Evolutionary conservation across 129 eudicot species (phyloP).

Genomic region (Flaveria robusta): DNA sequence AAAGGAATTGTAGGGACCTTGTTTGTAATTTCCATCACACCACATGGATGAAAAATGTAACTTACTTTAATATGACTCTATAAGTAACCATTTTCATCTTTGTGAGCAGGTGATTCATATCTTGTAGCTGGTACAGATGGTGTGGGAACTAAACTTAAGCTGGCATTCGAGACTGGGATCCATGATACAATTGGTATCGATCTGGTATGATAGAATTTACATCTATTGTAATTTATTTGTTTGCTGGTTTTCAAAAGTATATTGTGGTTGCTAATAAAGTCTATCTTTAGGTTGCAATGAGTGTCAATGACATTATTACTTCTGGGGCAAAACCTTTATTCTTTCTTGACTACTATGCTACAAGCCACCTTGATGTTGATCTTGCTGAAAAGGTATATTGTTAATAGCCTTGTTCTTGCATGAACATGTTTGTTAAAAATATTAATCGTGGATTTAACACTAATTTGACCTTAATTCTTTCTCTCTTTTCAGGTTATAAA

Average conservation of each 20-base stretch:
- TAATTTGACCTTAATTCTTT: neutral
- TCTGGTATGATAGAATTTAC: slow-evolving; percentile 64
- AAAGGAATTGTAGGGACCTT: neutral
- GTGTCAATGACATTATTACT: slow-evolving; percentile 93
- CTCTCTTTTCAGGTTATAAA: slow-evolving; percentile 62
- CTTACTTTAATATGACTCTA: neutral
- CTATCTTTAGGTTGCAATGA: slow-evolving; percentile 84
- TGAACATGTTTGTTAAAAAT: neutral
- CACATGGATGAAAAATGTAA: neutral
- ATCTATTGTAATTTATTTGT: neutral
- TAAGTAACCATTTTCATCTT: neutral
- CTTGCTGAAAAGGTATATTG: slow-evolving; percentile 81
- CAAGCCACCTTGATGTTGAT: slow-evolving; percentile 90
- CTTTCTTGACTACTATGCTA: slow-evolving; percentile 96
- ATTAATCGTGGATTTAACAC: neutral
- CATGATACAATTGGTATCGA: slow-evolving; percentile 87
- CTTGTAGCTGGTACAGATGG: slow-evolving; percentile 99
- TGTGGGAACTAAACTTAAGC: slow-evolving; percentile 94
- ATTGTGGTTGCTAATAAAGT: neutral
- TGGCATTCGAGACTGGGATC: slow-evolving; percentile 87
- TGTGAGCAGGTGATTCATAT: slow-evolving; percentile 77
- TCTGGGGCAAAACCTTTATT: slow-evolving; percentile 95
- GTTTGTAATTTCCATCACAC: neutral
- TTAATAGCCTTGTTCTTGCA: neutral
- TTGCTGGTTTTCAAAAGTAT: neutral